Evolutionary conservation across 2,329 filamentous ascomycete genomes (phyloP).

Genomic region (Botryosphaeria dothidea): DNA sequence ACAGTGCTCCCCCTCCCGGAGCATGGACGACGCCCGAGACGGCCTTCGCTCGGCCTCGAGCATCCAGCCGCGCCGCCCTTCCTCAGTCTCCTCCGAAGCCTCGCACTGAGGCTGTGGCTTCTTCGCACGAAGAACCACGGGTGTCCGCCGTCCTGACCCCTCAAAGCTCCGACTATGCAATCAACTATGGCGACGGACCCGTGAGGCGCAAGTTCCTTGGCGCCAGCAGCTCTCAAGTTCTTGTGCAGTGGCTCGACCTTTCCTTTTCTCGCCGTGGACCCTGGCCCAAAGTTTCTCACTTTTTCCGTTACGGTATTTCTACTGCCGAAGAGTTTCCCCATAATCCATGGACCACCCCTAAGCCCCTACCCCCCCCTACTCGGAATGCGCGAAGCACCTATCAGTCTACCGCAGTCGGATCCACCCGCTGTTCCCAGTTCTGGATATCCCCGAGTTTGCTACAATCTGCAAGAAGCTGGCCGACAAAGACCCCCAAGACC

Average conservation of each 20-base stretch:
- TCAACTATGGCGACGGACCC: conserved; percentile 11
- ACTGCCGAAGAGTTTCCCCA: conserved; percentile 5
- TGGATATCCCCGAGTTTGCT: background rate
- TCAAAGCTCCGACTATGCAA: background rate
- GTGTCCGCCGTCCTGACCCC: background rate
- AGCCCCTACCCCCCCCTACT: background rate
- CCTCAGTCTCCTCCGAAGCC: background rate
- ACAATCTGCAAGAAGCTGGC: background rate
- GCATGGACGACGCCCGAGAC: background rate
- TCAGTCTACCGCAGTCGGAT: background rate
- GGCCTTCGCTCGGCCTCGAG: background rate
- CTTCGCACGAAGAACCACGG: background rate
- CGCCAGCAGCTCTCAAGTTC: conserved; percentile 21
- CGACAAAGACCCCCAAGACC: background rate
- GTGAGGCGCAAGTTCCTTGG: conserved; percentile 19
- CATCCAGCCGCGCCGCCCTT: conserved; percentile 6
- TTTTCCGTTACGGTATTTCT: background rate
- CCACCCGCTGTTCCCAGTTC: background rate
- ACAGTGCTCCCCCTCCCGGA: background rate
- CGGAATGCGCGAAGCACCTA: conserved; percentile 3
- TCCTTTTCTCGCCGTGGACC: conserved; percentile 16
- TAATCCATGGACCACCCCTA: background rate
- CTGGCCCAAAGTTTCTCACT: conserved; percentile 4
- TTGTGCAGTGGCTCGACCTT: conserved; percentile 21
- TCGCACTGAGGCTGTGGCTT: background rate